Conservation (phyloP, 177 flowering plant genomes). For the Vitis hybrid region DNA sequence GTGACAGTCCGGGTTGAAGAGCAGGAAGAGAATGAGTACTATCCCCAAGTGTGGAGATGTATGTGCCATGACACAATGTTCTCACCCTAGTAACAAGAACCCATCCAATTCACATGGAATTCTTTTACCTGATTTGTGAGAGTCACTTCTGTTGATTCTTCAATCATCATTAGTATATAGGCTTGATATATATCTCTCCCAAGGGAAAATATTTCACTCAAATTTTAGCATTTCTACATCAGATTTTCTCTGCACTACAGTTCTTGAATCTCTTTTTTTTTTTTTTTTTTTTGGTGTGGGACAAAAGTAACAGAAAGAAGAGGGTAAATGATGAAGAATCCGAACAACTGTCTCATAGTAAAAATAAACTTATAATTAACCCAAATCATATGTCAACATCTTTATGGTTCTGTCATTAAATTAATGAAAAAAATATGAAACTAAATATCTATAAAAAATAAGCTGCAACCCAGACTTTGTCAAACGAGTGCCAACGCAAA, state of each 20-base stretch:
- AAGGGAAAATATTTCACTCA: too few relatives aligned
- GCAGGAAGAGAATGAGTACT: constrained; percentile 6
- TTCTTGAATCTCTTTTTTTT: background rate
- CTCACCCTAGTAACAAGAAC: background rate
- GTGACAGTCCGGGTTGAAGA: background rate
- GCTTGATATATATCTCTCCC: background rate
- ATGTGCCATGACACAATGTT: constrained; percentile 6
- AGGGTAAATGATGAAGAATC: background rate
- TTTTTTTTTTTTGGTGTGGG: background rate
- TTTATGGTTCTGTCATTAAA: background rate
- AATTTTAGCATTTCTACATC: too few relatives aligned
- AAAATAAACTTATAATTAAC: too few relatives aligned
- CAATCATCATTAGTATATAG: background rate
- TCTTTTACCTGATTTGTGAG: too few relatives aligned
- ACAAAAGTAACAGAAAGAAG: background rate
- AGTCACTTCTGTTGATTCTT: too few relatives aligned
- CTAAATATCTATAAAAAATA: background rate
- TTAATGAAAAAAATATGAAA: background rate
- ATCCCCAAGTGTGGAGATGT: constrained; percentile 13
- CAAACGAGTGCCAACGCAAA: background rate
- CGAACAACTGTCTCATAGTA: background rate
- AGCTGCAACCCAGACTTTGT: background rate
- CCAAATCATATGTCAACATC: background rate
- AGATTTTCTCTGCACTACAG: background rate
- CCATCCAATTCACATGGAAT: too few relatives aligned